Percentiles rank a stretch among this genome's conserved stretches.
Conservation (phyloP, 2,329 filamentous ascomycete genomes). For the Aspergillus flavus region DNA sequence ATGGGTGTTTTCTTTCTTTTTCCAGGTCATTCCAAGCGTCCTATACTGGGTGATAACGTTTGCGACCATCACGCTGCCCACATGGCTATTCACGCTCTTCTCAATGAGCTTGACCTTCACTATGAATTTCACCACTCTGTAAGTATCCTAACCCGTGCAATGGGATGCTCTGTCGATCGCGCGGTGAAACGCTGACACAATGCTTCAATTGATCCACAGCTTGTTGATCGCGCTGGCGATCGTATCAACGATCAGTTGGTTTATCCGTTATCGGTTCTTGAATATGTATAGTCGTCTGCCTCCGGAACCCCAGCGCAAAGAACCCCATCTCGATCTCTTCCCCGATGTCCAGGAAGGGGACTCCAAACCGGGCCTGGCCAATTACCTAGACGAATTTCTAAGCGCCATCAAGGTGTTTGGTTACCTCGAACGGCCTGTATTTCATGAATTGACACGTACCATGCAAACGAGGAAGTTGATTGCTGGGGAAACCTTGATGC, state of each 20-base stretch:
- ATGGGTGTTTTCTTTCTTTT: conserved; percentile 52
- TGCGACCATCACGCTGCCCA: conserved; percentile 84
- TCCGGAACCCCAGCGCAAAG: conserved; percentile 91
- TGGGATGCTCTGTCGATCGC: background rate
- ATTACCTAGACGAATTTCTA: conserved; percentile 95
- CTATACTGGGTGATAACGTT: conserved; percentile 83
- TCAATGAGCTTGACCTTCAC: conserved; percentile 95
- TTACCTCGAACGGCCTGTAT: conserved; percentile 92
- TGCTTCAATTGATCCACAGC: conserved; percentile 43
- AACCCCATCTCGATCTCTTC: conserved; percentile 92
- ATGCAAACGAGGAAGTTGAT: conserved; percentile 98
- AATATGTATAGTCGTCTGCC: conserved; percentile 96
- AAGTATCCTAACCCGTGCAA: conserved; percentile 37
- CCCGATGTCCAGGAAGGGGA: conserved; percentile 89
- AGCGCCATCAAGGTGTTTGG: conserved; percentile 99
- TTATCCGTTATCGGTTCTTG: conserved; percentile 91
- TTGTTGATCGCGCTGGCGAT: conserved; percentile 76
- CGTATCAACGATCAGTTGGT: conserved; percentile 86
- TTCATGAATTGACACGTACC: conserved; percentile 93
- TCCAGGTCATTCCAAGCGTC: conserved; percentile 59
- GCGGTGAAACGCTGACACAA: conserved; percentile 3
- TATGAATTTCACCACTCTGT: conserved; percentile 97
- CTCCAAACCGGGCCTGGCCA: conserved; percentile 87
- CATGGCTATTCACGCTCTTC: conserved; percentile 84
- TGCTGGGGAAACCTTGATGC: conserved; percentile 88